Evolutionary conservation across 2,329 filamentous ascomycete species (phyloP).

Genomic region (Stemphylium lycopersici): DNA sequence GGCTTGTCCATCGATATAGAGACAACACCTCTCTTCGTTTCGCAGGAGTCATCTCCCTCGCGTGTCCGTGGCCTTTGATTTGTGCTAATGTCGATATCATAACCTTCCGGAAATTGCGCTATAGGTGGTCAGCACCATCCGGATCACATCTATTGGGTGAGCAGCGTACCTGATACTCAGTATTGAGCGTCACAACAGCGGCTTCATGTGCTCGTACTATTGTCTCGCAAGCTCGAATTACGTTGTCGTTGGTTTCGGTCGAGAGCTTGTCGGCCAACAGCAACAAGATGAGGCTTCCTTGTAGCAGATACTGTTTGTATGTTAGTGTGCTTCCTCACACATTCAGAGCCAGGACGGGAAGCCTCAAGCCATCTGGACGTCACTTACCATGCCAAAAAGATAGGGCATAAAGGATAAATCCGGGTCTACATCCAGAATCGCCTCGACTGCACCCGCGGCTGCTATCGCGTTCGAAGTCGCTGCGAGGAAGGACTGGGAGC

Average conservation of each 20-base stretch:
- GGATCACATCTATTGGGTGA: background rate
- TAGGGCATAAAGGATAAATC: conserved; percentile 96
- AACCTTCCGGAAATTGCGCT: conserved; percentile 63
- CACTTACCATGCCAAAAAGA: conserved; percentile 81
- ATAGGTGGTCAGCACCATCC: conserved; percentile 6
- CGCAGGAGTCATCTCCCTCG: conserved; percentile 45
- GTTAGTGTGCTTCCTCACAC: conserved; percentile 9
- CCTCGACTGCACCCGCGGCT: conserved; percentile 83
- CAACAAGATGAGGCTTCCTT: conserved; percentile 85
- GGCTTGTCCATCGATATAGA: conserved; percentile 59
- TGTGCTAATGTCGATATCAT: conserved; percentile 52
- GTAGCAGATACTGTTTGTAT: conserved; percentile 69
- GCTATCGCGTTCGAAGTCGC: conserved; percentile 88
- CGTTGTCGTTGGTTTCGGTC: conserved; percentile 79
- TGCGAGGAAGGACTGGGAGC: conserved; percentile 82
- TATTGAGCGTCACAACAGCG: conserved; percentile 93
- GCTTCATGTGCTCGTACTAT: conserved; percentile 92
- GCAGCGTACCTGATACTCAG: conserved; percentile 79
- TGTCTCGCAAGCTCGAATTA: conserved; percentile 88
- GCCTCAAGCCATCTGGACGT: background rate
- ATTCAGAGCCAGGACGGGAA: background rate
- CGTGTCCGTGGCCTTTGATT: conserved; percentile 46
- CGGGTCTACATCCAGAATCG: conserved; percentile 88
- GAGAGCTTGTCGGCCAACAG: conserved; percentile 90
- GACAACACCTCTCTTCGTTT: conserved; percentile 58